Evolutionary conservation across 768 basidiomycete genomes (phyloP).

Genomic region (Vararia minispora): DNA sequence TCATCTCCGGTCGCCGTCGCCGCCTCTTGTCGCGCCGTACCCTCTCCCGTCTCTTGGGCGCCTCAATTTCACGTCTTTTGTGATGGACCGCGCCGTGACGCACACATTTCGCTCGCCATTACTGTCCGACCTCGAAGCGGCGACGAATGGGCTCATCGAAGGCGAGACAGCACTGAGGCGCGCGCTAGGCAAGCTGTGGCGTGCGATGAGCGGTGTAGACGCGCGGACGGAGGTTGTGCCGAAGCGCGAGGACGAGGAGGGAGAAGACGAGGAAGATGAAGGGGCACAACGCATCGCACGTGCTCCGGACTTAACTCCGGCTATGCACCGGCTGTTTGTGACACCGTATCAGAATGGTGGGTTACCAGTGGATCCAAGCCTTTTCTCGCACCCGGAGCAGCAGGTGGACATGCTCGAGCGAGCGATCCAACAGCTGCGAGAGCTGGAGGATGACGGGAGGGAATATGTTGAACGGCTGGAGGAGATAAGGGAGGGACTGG

Average conservation of each 20-base stretch:
- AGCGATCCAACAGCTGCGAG: slow-evolving; percentile 58
- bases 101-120: slow-evolving; percentile 74
- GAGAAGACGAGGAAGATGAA: slow-evolving; percentile 26
- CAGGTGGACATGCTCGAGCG: slow-evolving; percentile 67
- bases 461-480: slow-evolving; percentile 80
- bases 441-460: slow-evolving; percentile 76
- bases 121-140: slow-evolving; percentile 69
- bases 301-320: slow-evolving; percentile 56
- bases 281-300: slow-evolving; percentile 36
- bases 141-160: slow-evolving; percentile 77
- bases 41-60: slow-evolving; percentile 57
- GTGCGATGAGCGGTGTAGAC: slow-evolving; percentile 65
- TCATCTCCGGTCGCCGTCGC: slow-evolving; percentile 69
- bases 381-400: slow-evolving; percentile 53
- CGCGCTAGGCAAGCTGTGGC: slow-evolving; percentile 74
- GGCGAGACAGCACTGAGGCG: slow-evolving; percentile 64
- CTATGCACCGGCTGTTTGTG: slow-evolving; percentile 59
- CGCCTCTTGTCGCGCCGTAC: slow-evolving; percentile 70
- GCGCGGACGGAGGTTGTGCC: slow-evolving; percentile 34
- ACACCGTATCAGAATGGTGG: slow-evolving; percentile 36
- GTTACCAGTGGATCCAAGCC: slow-evolving; percentile 43
- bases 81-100: slow-evolving; percentile 76
- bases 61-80: slow-evolving; percentile 71
- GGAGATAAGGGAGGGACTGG: slow-evolving; percentile 74
- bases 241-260: slow-evolving; percentile 56